A percentile compares a stretch with the other conserved stretches of the same genome.
These are phyloP conservation scores for Colletotrichum endophyticum DNA, from an alignment of 2,329 filamentous ascomycete species.

Conservation along the genomic window DNA sequence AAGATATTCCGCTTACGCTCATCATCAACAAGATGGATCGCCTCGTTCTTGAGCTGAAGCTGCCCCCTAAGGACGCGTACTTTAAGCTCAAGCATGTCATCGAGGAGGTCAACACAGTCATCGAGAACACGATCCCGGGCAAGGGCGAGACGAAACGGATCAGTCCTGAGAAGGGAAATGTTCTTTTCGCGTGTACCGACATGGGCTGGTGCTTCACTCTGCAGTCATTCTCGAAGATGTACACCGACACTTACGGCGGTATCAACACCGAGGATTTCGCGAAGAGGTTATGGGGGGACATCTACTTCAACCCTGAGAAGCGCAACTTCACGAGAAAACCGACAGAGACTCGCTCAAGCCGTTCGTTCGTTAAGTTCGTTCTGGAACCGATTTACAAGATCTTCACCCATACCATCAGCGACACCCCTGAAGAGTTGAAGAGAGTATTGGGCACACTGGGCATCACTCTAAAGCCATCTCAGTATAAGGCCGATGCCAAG, in stretches of 20 bases:
- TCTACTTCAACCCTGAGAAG: conserved; percentile 92
- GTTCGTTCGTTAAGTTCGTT: conserved; percentile 93
- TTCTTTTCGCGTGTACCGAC: conserved; percentile 91
- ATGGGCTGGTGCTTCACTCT: conserved; percentile 98
- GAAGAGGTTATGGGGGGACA: conserved; percentile 88
- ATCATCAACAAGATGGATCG: conserved; percentile 98
- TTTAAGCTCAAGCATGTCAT: conserved; percentile 99
- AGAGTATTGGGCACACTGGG: conserved; percentile 79
- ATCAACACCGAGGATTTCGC: conserved; percentile 86
- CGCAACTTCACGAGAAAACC: conserved; percentile 91
- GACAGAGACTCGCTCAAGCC: conserved; percentile 77
- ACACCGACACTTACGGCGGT: conserved; percentile 84
- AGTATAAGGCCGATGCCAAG: conserved; percentile 89
- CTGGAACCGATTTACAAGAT: conserved; percentile 98
- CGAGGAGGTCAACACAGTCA: conserved; percentile 95
- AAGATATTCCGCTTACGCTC: conserved; percentile 86
- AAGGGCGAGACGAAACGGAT: conserved; percentile 79
- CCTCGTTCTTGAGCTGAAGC: conserved; percentile 89
- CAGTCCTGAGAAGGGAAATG: conserved; percentile 96
- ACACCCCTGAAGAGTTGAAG: conserved; percentile 84
- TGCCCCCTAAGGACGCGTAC: conserved; percentile 94
- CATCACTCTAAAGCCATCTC: conserved; percentile 87
- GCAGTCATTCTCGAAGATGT: conserved; percentile 94
- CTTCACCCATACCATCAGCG: conserved; percentile 92
- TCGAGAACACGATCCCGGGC: conserved; percentile 85